These are phyloP conservation scores for Chlamydomonas reinhardtii DNA, from an alignment of 163 green algal genomes.

Conservation along the genomic window DNA sequence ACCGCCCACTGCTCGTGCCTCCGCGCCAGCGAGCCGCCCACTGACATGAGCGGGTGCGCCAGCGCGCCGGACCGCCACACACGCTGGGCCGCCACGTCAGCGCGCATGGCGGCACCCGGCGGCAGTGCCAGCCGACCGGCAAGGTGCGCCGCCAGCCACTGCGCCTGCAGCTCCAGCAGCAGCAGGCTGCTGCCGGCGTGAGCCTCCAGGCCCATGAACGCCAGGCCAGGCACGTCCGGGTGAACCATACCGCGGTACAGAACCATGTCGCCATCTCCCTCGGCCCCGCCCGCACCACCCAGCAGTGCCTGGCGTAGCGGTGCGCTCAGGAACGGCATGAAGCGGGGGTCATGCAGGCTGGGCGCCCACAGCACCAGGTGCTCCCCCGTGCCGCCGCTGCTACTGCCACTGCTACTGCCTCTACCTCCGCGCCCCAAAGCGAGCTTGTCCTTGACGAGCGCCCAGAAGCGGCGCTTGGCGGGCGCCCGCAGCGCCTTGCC, in stretches of 20 bases:
- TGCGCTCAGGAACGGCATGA: constrained; percentile 23
- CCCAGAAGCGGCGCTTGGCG: constrained; percentile 46
- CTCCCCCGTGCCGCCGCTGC: neutral
- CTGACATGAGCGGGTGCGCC: constrained; percentile 7
- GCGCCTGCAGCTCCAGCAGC: constrained; percentile 41
- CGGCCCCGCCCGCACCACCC: neutral
- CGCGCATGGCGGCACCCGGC: neutral
- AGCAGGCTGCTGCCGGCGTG: constrained; percentile 11
- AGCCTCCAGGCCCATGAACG: constrained; percentile 21
- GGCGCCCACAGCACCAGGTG: constrained; percentile 28
- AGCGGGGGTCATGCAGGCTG: constrained; percentile 28
- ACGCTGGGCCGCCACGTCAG: neutral
- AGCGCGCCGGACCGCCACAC: constrained; percentile 24
- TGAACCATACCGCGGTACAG: constrained; percentile 33
- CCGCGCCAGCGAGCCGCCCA: constrained; percentile 16
- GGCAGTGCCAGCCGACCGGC: neutral
- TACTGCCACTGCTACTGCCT: neutral
- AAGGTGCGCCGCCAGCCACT: constrained; percentile 34
- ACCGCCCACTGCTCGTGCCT: neutral
- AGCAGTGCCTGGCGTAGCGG: neutral
- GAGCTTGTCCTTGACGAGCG: neutral
- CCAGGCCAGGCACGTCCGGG: constrained; percentile 26
- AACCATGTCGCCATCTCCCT: neutral
- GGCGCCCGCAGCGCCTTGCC: neutral
- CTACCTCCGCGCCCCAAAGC: too few relatives aligned